Evolutionary conservation across 257 asterid genomes (phyloP), one percentile per base, ranked within the genome.

Genomic region (Eucommia ulmoides): DNA sequence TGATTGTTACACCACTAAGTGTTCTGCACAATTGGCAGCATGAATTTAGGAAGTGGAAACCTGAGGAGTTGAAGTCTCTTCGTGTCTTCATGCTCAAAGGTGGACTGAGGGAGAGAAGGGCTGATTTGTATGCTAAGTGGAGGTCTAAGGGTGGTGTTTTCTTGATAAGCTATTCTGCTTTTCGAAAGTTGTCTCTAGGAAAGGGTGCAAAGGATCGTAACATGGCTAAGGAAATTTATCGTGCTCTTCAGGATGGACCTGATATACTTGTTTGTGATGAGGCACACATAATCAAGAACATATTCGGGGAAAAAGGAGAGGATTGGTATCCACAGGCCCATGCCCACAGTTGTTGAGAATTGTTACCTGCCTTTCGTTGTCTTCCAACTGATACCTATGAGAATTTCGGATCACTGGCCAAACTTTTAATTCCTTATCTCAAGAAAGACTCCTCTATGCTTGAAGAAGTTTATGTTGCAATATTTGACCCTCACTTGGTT

Each of bases 251-350:
- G 98, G 88, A 79, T 23, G 96, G 94, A 68, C 98, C 96, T 17
- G 96, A 89, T 76, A 84, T 89, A 58, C 94, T 89, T 45, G 84
- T 89, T 48, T 89, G 98, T 56, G 98, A 89, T 52, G 96, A 85
- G 73, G 98, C 96, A 33, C 96, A 89, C 76, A 89, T 82, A 55
- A 89, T 89, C 76, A 89, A 89, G 81, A 89, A 89, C 68, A 86
- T 93, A 25, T 60, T 94, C 82, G 97, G 97, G 84, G 55, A 53
- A n/a, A n/a, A n/a, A n/a, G n/a, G n/a, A n/a, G n/a, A n/a, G n/a
- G n/a, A n/a, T n/a, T n/a, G n/a, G n/a, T n/a, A n/a, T n/a, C n/a
- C n/a, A n/a, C n/a, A n/a, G n/a, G n/a, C n/a, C n/a, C n/a, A n/a
- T n/a, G n/a, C n/a, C n/a, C n/a, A n/a, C n/a, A n/a, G n/a, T n/a